These are phyloP conservation scores for Diddensiella caesifluorescens DNA, from an alignment of 805 yeast genomes.

Conservation along the genomic window DNA sequence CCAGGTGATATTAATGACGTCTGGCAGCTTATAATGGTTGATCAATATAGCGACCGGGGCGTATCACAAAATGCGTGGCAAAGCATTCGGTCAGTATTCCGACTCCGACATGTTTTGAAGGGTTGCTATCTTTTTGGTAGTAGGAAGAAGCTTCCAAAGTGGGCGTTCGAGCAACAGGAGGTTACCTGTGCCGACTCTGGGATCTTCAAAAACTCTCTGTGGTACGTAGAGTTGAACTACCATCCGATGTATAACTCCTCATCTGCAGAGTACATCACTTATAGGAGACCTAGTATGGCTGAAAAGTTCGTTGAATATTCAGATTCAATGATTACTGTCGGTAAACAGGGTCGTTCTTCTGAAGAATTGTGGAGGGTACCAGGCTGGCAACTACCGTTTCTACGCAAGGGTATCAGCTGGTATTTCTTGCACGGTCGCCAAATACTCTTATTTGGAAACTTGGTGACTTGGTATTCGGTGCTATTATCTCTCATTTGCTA, in stretches of 20 bases:
- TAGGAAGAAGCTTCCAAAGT: conserved; percentile 52
- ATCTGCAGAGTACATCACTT: conserved; percentile 11
- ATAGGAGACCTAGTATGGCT: conserved; percentile 8
- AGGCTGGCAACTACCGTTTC: conserved; percentile 14
- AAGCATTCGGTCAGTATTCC: conserved; percentile 52
- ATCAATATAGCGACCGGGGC: conserved; percentile 22
- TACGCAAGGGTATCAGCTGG: conserved; percentile 9
- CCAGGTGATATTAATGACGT: conserved; percentile 53
- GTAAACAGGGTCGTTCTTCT: background rate
- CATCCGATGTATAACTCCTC: conserved; percentile 40
- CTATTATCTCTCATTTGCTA: conserved; percentile 10
- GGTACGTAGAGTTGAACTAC: conserved; percentile 55
- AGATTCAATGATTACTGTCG: conserved; percentile 14
- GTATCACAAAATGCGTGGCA: conserved; percentile 29
- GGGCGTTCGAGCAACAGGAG: conserved; percentile 70
- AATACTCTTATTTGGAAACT: conserved; percentile 17
- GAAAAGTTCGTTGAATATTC: conserved; percentile 16
- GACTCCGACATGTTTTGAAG: conserved; percentile 51
- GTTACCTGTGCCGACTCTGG: conserved; percentile 69
- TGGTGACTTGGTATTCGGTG: conserved; percentile 13
- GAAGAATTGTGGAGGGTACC: background rate
- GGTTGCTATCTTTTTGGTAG: conserved; percentile 60
- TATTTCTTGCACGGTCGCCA: conserved; percentile 14
- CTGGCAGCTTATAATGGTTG: conserved; percentile 47
- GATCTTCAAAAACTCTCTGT: conserved; percentile 48